A percentile compares a stretch with the other conserved stretches of the same genome.
Evolutionary conservation across 2,329 filamentous ascomycete species (phyloP).

Genomic region (Dryadomyces quercus-mongolicae): DNA sequence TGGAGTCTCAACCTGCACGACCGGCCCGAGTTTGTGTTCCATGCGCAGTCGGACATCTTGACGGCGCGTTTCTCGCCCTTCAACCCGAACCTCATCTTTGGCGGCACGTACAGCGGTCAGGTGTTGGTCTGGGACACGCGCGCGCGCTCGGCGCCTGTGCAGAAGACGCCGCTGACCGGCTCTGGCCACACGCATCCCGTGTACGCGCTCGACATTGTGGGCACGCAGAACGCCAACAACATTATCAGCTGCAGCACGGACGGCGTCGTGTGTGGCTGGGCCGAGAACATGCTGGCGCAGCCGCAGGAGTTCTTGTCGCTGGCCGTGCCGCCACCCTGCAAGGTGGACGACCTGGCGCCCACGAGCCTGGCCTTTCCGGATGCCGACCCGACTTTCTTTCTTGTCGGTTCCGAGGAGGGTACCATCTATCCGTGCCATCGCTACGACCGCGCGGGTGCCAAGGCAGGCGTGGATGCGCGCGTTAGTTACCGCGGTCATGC

Average conservation of each 20-base stretch:
- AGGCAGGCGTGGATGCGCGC: slow-evolving; percentile 84
- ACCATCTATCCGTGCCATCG: slow-evolving; percentile 92
- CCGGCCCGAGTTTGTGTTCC: slow-evolving; percentile 90
- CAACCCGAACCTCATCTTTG: slow-evolving; percentile 90
- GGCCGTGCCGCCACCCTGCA: slow-evolving; percentile 71
- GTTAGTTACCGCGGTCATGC: slow-evolving; percentile 84
- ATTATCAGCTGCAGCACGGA: slow-evolving; percentile 96
- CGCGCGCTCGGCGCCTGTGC: slow-evolving; percentile 76
- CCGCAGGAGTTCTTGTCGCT: slow-evolving; percentile 90
- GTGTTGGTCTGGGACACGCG: slow-evolving; percentile 95
- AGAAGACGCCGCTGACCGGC: slow-evolving; percentile 91
- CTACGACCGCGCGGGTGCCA: slow-evolving; percentile 93
- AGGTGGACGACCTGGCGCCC: slow-evolving; percentile 88
- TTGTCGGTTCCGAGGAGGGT: slow-evolving; percentile 93
- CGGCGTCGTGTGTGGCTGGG: slow-evolving; percentile 93
- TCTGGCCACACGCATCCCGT: slow-evolving; percentile 94
- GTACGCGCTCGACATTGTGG: slow-evolving; percentile 89
- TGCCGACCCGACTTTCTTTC: slow-evolving; percentile 92
- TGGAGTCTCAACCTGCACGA: slow-evolving; percentile 96
- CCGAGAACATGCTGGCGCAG: slow-evolving; percentile 93
- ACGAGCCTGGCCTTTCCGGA: slow-evolving; percentile 92
- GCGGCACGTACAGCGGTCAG: slow-evolving; percentile 92
- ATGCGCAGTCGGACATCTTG: slow-evolving; percentile 89
- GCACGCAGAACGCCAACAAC: slow-evolving; percentile 97
- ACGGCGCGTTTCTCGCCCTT: slow-evolving; percentile 98